Conservation (phyloP, 2,329 filamentous ascomycete genomes). For the Pestalotiopsis sp. region DNA sequence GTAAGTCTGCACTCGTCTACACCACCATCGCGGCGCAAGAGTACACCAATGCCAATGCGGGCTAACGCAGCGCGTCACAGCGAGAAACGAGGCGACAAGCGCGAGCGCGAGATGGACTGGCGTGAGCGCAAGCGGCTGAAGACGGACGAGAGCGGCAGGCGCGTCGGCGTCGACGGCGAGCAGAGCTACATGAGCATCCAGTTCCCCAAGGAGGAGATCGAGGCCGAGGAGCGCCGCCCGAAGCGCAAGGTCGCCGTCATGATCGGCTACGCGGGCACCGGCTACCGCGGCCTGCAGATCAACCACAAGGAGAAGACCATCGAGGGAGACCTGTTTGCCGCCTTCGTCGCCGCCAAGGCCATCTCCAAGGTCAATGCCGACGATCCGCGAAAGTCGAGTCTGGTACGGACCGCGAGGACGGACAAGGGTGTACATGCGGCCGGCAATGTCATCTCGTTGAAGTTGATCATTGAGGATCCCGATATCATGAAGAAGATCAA, state of each 20-base stretch:
- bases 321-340: conserved; percentile 90
- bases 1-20: background rate
- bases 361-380: conserved; percentile 97
- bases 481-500: conserved; percentile 93
- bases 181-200: conserved; percentile 59
- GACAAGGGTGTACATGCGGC: conserved; percentile 98
- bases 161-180: conserved; percentile 31
- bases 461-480: conserved; percentile 91
- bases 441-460: conserved; percentile 92
- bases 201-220: conserved; percentile 79
- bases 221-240: conserved; percentile 80
- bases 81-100: conserved; percentile 47
- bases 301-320: conserved; percentile 84
- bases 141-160: conserved; percentile 37
- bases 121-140: conserved; percentile 58
- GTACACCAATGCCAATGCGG: conserved; percentile 25
- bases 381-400: conserved; percentile 93
- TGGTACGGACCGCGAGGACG: conserved; percentile 91
- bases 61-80: conserved; percentile 53
- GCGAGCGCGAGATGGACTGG: conserved; percentile 48
- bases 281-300: conserved; percentile 97
- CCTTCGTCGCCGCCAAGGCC: conserved; percentile 86
- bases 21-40: conserved; percentile 2
- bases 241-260: conserved; percentile 97
- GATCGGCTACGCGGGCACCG: conserved; percentile 93